Conservation (phyloP, 75 land plant species). For the Chamaecyparis obtusa region DNA sequence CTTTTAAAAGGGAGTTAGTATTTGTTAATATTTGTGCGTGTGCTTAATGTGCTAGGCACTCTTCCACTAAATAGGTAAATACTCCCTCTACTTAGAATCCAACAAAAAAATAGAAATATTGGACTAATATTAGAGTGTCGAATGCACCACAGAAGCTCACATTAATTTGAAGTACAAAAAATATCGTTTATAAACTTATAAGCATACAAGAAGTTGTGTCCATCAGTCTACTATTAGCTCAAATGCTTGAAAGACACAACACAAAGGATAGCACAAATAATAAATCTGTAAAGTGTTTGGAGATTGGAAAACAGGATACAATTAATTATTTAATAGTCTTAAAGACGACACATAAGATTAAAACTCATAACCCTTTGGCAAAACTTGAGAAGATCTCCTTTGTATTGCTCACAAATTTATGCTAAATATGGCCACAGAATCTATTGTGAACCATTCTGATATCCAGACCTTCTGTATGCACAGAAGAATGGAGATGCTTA, state of each 20-base stretch:
- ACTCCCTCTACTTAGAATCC: not conserved
- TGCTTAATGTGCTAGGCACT: too few species aligned
- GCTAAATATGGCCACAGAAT: not conserved
- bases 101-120: not conserved
- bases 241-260: not conserved
- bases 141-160: not conserved
- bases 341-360: not conserved
- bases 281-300: not conserved
- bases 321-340: not conserved
- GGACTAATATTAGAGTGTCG: not conserved
- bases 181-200: not conserved
- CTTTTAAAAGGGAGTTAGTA: not conserved
- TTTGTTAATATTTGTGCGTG: not conserved
- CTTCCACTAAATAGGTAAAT: not conserved
- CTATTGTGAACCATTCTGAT: not conserved
- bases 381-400: not conserved
- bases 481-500: conserved; percentile 13
- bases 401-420: not conserved
- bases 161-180: not conserved
- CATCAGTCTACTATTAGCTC: not conserved
- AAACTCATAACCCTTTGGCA: not conserved
- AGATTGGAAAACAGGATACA: not conserved
- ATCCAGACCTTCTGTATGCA: not conserved
- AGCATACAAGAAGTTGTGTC: not conserved
- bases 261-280: not conserved